Conservation (phyloP, 352 stramenopile genomes). For the Globisporangium carolinianum region DNA sequence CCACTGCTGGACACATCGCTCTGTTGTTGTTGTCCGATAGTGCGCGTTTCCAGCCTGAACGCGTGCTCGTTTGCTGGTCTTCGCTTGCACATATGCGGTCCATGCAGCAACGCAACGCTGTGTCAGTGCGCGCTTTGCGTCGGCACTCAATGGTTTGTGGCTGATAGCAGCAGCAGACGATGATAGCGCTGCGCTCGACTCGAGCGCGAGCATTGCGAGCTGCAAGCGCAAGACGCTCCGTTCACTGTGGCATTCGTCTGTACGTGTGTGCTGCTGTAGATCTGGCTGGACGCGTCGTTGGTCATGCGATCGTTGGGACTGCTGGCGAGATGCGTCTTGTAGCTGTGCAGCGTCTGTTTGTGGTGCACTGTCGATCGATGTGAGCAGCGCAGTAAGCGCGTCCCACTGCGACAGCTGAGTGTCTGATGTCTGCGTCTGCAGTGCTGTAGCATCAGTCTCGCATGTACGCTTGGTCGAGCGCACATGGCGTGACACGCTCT, state of each 20-base stretch:
- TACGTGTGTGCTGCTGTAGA: background rate
- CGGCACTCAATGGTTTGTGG: background rate
- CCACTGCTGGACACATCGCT: background rate
- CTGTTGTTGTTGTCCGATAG: background rate
- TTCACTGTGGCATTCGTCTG: background rate
- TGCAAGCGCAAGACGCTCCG: slow-evolving; percentile 4
- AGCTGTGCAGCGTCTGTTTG: background rate
- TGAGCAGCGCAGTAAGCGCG: background rate
- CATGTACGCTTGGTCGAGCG: background rate
- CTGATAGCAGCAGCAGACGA: too few species aligned
- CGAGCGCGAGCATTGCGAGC: background rate
- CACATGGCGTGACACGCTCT: background rate
- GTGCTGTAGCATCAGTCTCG: background rate
- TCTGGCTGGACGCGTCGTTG: background rate
- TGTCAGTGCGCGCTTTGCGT: background rate
- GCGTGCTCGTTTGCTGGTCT: background rate
- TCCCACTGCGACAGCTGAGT: background rate
- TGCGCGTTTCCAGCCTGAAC: too few species aligned
- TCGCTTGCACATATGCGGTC: background rate
- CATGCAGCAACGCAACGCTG: background rate
- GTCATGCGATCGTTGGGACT: background rate
- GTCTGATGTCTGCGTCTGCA: background rate
- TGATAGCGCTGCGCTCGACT: background rate
- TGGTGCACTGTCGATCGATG: slow-evolving; percentile 1
- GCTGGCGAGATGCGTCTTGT: background rate